phyloP scores from a whole-genome alignment of 148 eudicot genomes.

The Rhododendron henanense region DNA sequence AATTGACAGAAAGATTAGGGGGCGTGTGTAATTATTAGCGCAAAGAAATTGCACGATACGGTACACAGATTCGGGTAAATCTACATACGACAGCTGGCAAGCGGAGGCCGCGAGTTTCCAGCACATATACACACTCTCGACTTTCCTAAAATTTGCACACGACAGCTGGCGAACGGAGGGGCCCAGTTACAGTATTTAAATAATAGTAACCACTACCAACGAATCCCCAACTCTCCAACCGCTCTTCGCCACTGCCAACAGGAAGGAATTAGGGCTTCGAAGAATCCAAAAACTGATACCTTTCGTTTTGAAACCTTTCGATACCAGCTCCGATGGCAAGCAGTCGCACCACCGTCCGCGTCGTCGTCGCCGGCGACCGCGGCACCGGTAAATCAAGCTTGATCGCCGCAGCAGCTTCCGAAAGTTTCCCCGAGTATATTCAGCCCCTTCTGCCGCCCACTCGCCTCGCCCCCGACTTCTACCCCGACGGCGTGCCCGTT shows the following conservation, averaged over 20 bases:
- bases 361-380: conserved; percentile 57
- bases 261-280: background rate
- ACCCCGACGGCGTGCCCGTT: conserved; percentile 51
- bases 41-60: no score
- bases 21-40: no score
- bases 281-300: background rate
- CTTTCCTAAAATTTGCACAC: no score
- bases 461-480: conserved; percentile 50
- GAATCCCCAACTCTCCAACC: background rate
- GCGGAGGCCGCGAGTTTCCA: no score
- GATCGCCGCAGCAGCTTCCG: conserved; percentile 46
- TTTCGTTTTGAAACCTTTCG: background rate
- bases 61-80: no score
- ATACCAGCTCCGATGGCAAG: conserved; percentile 10
- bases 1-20: no score
- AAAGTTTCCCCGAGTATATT: conserved; percentile 30
- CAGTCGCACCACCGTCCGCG: conserved; percentile 38
- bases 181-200: background rate
- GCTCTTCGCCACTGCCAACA: background rate
- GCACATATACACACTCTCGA: no score
- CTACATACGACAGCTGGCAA: no score
- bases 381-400: conserved; percentile 62
- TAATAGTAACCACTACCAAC: background rate
- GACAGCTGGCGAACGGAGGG: background rate
- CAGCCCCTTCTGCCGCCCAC: conserved; percentile 45